Evolutionary conservation across 208 protist species (phyloP).

Genomic region (Acanthamoeba triangularis): DNA sequence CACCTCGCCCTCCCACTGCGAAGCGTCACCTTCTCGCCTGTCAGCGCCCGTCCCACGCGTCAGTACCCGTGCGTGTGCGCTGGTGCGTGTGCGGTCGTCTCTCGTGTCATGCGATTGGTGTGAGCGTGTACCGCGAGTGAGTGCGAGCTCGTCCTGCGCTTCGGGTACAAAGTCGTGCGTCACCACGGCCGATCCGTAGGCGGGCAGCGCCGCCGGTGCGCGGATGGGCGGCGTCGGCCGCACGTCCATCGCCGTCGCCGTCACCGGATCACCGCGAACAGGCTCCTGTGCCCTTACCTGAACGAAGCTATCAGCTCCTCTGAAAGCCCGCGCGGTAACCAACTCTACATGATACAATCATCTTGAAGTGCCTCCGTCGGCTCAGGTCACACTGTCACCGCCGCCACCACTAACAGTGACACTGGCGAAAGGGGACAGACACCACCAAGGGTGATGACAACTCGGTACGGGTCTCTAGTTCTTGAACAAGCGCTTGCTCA

Average conservation of each 20-base stretch:
- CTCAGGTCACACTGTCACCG: not conserved
- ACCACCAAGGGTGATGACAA: too few species aligned
- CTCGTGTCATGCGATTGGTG: not conserved
- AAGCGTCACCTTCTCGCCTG: slow-evolving; percentile 18
- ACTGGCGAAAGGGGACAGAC: too few species aligned
- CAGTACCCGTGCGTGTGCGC: not conserved
- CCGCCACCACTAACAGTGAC: not conserved
- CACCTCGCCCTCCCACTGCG: slow-evolving; percentile 30
- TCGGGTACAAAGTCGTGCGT: slow-evolving; percentile 15
- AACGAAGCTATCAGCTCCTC: too few species aligned
- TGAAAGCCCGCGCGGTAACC: too few species aligned
- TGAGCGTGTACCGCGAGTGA: not conserved
- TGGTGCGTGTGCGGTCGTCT: not conserved
- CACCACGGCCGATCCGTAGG: slow-evolving; percentile 5
- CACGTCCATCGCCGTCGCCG: too few species aligned
- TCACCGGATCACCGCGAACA: too few species aligned
- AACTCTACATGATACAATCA: too few species aligned
- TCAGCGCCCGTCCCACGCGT: not conserved
- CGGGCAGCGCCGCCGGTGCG: not conserved
- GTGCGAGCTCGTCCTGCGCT: not conserved
- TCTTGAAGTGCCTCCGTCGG: not conserved
- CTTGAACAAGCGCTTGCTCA: not conserved
- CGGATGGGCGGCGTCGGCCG: not conserved
- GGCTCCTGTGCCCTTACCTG: too few species aligned
- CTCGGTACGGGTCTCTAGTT: not conserved